A percentile compares a stretch with the other conserved stretches of the same genome.
Conservation (phyloP, 768 basidiomycete genomes). For the Tricholoma terreum region DNA sequence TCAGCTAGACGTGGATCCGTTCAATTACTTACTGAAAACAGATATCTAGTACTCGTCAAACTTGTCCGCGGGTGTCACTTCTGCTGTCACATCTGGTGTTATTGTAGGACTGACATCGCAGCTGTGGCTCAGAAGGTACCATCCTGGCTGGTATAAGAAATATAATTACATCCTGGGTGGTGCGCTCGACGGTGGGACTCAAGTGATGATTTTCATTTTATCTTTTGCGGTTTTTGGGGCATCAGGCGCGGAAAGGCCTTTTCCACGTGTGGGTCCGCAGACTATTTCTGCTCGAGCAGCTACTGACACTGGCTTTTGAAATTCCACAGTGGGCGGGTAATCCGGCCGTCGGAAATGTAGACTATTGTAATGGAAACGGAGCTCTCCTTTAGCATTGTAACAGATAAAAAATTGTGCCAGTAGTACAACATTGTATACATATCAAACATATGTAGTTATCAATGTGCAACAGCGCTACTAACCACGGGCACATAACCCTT, state of each 20-base stretch:
- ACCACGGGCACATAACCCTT: too few species aligned
- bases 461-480: too few species aligned
- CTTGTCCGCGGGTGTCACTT: slow-evolving; percentile 56
- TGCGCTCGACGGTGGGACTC: slow-evolving; percentile 62
- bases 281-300: neutral
- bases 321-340: slow-evolving; percentile 50
- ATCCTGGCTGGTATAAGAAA: slow-evolving; percentile 65
- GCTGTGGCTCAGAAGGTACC: slow-evolving; percentile 51
- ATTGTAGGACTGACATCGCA: slow-evolving; percentile 58
- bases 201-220: slow-evolving; percentile 61
- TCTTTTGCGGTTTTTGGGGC: slow-evolving; percentile 67
- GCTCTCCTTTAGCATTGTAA: slow-evolving; percentile 34
- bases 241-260: slow-evolving; percentile 44
- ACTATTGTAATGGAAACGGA: slow-evolving; percentile 60
- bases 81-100: slow-evolving; percentile 43
- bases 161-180: slow-evolving; percentile 70
- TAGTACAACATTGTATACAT: neutral
- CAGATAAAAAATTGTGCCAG: neutral
- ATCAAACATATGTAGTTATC: neutral
- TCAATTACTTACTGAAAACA: neutral
- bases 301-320: slow-evolving; percentile 2
- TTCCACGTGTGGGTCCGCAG: slow-evolving; percentile 39
- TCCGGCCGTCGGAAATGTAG: slow-evolving; percentile 49
- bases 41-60: slow-evolving; percentile 34
- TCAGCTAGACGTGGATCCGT: slow-evolving; percentile 9